Percentiles rank a stretch among this genome's conserved stretches.
These are phyloP conservation scores for Diaporthe humulicola DNA, from an alignment of 2,329 filamentous ascomycete genomes.

Conservation along the genomic window DNA sequence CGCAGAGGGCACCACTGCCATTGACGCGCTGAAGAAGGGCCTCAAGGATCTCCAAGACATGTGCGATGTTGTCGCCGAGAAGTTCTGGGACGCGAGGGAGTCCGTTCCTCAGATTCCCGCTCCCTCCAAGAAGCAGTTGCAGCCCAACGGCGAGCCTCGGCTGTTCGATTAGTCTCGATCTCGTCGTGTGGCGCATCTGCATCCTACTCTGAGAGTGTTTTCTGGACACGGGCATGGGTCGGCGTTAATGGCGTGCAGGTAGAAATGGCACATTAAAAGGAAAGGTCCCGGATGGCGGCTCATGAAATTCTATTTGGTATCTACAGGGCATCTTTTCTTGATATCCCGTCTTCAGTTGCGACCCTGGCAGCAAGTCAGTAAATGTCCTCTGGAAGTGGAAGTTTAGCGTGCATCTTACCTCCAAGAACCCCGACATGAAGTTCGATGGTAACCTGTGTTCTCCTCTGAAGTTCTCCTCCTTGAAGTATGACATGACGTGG, in stretches of 20 bases:
- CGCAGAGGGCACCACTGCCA: slow-evolving; percentile 82
- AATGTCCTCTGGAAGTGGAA: slow-evolving; percentile 40
- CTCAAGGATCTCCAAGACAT: slow-evolving; percentile 89
- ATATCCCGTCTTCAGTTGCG: slow-evolving; percentile 64
- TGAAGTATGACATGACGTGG: slow-evolving; percentile 97
- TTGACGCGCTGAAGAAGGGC: slow-evolving; percentile 91
- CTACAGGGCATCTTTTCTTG: slow-evolving; percentile 45
- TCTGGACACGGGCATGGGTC: slow-evolving; percentile 32
- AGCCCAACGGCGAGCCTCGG: slow-evolving; percentile 39
- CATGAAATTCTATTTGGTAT: slow-evolving; percentile 47
- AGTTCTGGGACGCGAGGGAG: slow-evolving; percentile 80
- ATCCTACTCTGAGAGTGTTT: neutral
- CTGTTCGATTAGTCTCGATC: slow-evolving; percentile 31
- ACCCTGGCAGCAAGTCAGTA: slow-evolving; percentile 54
- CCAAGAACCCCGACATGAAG: slow-evolving; percentile 95
- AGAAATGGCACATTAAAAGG: slow-evolving; percentile 37
- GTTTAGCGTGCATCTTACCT: slow-evolving; percentile 71
- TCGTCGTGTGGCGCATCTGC: neutral
- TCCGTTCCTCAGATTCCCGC: slow-evolving; percentile 59
- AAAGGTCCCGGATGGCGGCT: slow-evolving; percentile 49
- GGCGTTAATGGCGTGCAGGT: slow-evolving; percentile 41
- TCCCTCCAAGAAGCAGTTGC: slow-evolving; percentile 39
- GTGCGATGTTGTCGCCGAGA: slow-evolving; percentile 93
- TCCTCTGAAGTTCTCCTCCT: slow-evolving; percentile 83
- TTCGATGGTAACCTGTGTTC: slow-evolving; percentile 83